Conservation (phyloP, 2,329 filamentous ascomycete species). For the Cladosporium sphaerospermum region DNA sequence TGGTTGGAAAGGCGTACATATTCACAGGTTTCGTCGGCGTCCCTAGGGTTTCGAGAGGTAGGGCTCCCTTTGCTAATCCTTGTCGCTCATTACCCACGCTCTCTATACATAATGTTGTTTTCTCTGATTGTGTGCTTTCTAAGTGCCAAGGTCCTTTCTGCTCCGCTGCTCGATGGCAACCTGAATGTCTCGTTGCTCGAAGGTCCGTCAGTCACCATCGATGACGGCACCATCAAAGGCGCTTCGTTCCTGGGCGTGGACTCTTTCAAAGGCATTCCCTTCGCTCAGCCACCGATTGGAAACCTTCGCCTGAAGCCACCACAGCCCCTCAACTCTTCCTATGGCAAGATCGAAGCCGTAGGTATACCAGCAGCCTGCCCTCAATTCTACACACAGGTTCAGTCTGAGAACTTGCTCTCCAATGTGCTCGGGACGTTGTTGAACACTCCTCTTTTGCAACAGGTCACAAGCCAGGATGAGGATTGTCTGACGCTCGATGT, state of each 20-base stretch:
- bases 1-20: no score
- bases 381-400: constrained; percentile 59
- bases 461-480: constrained; percentile 55
- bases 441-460: constrained; percentile 61
- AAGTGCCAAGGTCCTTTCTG: neutral
- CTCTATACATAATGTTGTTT: neutral
- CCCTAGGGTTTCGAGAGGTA: no score
- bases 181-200: neutral
- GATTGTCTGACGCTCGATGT: constrained; percentile 57
- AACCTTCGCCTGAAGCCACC: constrained; percentile 64
- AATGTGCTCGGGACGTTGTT: constrained; percentile 34
- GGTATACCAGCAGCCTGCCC: constrained; percentile 59
- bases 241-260: constrained; percentile 47
- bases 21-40: no score
- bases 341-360: constrained; percentile 55
- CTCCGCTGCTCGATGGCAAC: neutral
- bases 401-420: constrained; percentile 28
- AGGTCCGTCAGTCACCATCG: constrained; percentile 48
- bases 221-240: constrained; percentile 53
- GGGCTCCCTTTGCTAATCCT: no score
- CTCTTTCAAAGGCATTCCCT: constrained; percentile 69
- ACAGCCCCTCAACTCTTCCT: constrained; percentile 48
- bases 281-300: constrained; percentile 62
- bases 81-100: neutral
- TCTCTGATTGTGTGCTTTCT: neutral